These are phyloP conservation scores for Capsicum pubescens DNA, from an alignment of 257 asterid genomes.

Conservation along the genomic window DNA sequence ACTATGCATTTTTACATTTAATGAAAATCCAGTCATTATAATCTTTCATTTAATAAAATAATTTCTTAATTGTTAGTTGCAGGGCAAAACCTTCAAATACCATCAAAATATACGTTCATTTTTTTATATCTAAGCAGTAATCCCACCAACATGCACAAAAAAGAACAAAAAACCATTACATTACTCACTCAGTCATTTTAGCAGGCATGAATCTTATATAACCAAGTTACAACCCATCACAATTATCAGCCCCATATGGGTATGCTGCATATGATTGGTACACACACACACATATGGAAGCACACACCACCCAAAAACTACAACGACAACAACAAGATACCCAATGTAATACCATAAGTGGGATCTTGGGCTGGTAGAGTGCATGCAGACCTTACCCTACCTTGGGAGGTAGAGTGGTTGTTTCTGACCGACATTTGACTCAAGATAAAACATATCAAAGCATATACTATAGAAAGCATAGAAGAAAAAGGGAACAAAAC, in stretches of 20 bases:
- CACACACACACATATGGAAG: not conserved
- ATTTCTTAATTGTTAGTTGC: conserved; percentile 1
- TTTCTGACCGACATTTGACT: no score
- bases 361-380: no score
- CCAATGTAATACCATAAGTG: no score
- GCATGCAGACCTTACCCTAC: no score
- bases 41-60: not conserved
- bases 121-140: not conserved
- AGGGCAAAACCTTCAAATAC: not conserved
- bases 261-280: not conserved
- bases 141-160: not conserved
- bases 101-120: not conserved
- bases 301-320: conserved; percentile 11
- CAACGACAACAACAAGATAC: no score
- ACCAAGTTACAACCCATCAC: not conserved
- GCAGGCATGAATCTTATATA: not conserved
- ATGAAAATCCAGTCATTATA: not conserved
- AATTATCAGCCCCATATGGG: not conserved
- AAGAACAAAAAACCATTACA: not conserved
- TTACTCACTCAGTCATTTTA: not conserved
- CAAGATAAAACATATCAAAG: no score
- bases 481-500: no score
- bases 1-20: not conserved
- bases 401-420: no score
- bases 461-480: no score